These are phyloP conservation scores for Penicillium daleae DNA, from an alignment of 495 filamentous ascomycete genomes.

Conservation along the genomic window DNA sequence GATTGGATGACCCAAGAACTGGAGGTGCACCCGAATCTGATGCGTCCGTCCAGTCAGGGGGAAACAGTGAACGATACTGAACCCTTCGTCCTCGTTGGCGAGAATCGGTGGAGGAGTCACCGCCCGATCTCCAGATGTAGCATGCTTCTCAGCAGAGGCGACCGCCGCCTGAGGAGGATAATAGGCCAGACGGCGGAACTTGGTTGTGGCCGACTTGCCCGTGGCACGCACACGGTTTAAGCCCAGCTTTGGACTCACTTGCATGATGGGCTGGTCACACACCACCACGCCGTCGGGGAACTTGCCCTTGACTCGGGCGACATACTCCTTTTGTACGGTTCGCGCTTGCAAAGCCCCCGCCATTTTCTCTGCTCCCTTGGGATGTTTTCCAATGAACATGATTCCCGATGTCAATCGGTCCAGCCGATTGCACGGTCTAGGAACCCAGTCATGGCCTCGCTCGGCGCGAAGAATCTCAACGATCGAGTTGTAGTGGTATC, in stretches of 20 bases:
- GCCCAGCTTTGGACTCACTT: slow-evolving; percentile 92
- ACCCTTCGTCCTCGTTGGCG: slow-evolving; percentile 60
- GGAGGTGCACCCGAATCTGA: slow-evolving; percentile 92
- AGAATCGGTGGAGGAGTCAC: slow-evolving; percentile 35
- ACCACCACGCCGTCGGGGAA: slow-evolving; percentile 82
- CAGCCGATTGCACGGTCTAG: slow-evolving; percentile 89
- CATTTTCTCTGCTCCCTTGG: slow-evolving; percentile 77
- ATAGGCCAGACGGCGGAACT: slow-evolving; percentile 88
- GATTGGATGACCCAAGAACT: slow-evolving; percentile 93
- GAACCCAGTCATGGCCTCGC: slow-evolving; percentile 67
- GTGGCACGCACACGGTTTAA: slow-evolving; percentile 91
- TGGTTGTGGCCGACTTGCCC: slow-evolving; percentile 84
- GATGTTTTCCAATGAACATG: slow-evolving; percentile 93
- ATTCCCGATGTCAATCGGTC: slow-evolving; percentile 92
- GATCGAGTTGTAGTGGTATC: slow-evolving; percentile 93
- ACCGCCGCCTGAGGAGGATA: slow-evolving; percentile 60
- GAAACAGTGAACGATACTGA: slow-evolving; percentile 92
- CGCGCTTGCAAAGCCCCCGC: slow-evolving; percentile 70
- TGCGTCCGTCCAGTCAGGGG: slow-evolving; percentile 94
- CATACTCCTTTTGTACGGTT: slow-evolving; percentile 89
- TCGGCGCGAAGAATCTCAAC: slow-evolving; percentile 90
- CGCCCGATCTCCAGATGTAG: slow-evolving; percentile 35
- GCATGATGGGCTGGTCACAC: slow-evolving; percentile 91
- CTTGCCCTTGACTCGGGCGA: slow-evolving; percentile 86
- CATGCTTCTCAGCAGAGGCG: slow-evolving; percentile 16